Conservation (phyloP, 2,329 filamentous ascomycete genomes). For the Claviceps fusiformis region DNA sequence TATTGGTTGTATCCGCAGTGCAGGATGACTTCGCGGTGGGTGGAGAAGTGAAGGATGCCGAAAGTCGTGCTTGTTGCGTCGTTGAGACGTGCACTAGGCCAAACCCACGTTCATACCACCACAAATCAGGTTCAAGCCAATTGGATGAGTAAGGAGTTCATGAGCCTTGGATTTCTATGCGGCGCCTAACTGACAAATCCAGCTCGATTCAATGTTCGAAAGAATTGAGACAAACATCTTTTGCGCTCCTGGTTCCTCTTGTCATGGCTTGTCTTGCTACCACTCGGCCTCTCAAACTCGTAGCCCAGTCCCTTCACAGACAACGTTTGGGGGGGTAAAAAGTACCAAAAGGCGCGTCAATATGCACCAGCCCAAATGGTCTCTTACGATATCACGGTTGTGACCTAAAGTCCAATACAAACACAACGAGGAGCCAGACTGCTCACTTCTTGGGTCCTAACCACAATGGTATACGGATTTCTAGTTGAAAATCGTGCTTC, state of each 20-base stretch:
- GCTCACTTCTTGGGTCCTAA: background rate
- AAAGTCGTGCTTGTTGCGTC: conserved; percentile 13
- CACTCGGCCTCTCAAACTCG: background rate
- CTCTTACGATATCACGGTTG: background rate
- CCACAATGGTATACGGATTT: background rate
- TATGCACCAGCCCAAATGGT: background rate
- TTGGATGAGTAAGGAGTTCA: conserved; percentile 17
- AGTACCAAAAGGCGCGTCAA: background rate
- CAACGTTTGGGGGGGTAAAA: background rate
- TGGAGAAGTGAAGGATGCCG: conserved; percentile 16
- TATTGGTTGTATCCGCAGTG: conserved; percentile 20
- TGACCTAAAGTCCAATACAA: background rate
- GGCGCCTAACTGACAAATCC: conserved; percentile 9
- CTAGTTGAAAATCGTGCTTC: background rate
- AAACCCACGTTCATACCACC: conserved; percentile 15
- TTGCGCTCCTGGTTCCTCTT: background rate
- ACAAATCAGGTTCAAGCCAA: conserved; percentile 17
- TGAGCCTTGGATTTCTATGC: conserved; percentile 7
- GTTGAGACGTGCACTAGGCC: conserved; percentile 17
- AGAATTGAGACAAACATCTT: background rate
- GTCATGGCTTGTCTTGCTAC: background rate
- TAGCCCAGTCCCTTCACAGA: background rate
- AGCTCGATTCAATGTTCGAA: background rate
- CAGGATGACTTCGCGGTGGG: conserved; percentile 14
- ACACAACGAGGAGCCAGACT: background rate